A percentile compares a stretch with the other conserved stretches of the same genome.
Conservation (phyloP, 257 asterid genomes). For the Parsonsia alboflavescens region DNA sequence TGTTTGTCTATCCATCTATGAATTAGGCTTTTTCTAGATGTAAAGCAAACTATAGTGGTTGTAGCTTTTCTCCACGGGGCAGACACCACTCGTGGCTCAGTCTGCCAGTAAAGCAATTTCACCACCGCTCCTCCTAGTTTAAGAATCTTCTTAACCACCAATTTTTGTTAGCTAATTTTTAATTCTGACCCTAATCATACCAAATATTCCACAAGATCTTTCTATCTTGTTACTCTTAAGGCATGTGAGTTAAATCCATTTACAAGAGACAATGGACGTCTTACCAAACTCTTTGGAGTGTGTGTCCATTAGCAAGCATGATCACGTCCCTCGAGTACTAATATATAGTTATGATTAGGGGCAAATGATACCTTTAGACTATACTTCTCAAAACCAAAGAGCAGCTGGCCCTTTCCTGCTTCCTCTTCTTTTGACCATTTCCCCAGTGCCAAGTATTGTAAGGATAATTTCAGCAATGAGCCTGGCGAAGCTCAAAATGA, state of each 20-base stretch:
- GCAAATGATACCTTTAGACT: not conserved
- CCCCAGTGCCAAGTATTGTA: not conserved
- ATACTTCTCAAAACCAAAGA: not conserved
- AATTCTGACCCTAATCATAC: not conserved
- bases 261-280: not conserved
- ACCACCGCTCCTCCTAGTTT: not conserved
- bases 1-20: slow-evolving; percentile 3
- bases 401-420: not conserved
- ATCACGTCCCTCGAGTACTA: not conserved
- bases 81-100: slow-evolving; percentile 23
- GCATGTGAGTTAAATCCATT: not conserved
- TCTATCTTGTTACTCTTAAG: not conserved
- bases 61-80: slow-evolving; percentile 23
- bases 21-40: slow-evolving; percentile 21
- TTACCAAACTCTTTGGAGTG: slow-evolving; percentile 3
- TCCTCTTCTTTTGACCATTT: not conserved
- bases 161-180: not conserved
- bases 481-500: not conserved
- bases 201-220: not conserved
- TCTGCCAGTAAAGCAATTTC: slow-evolving; percentile 17
- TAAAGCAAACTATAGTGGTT: slow-evolving; percentile 28
- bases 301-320: not conserved
- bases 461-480: not conserved
- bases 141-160: slow-evolving; percentile 19
- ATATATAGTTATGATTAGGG: too few relatives aligned